phyloP scores from a whole-genome alignment of 345 rosid species.

The Eucalyptus curtisii region DNA sequence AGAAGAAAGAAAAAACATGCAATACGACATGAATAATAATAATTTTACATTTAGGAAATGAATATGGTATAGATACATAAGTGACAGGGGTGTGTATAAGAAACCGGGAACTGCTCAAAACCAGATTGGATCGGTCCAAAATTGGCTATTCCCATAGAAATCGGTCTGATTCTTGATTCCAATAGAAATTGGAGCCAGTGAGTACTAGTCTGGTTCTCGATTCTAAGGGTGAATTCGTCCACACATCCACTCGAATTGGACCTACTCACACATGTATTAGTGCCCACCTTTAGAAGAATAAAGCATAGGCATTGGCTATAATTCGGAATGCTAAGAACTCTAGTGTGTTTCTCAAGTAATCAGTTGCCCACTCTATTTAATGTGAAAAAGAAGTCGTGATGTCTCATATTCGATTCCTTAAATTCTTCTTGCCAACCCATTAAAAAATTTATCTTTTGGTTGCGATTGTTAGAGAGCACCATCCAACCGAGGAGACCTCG shows the following conservation, averaged over 20 bases:
- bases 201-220: rapidly evolving
- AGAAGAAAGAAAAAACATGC: background rate
- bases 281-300: rapidly evolving
- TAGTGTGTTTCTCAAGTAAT: no score
- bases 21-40: no score
- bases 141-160: rapidly evolving
- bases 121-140: rapidly evolving
- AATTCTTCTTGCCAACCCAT: no score
- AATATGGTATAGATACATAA: background rate
- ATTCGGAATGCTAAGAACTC: no score
- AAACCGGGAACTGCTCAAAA: rapidly evolving
- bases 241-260: rapidly evolving
- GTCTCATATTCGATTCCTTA: no score
- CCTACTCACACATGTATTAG: no score
- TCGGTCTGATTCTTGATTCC: rapidly evolving
- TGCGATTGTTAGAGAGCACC: no score
- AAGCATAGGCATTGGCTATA: no score
- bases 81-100: rapidly evolving
- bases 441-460: no score
- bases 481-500: no score
- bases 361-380: no score
- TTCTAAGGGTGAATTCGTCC: rapidly evolving
- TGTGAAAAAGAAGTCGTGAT: no score
- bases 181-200: rapidly evolving
- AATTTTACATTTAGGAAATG: background rate